These are phyloP conservation scores for Clohesyomyces aquaticus DNA, from an alignment of 495 filamentous ascomycete species.

Conservation along the genomic window DNA sequence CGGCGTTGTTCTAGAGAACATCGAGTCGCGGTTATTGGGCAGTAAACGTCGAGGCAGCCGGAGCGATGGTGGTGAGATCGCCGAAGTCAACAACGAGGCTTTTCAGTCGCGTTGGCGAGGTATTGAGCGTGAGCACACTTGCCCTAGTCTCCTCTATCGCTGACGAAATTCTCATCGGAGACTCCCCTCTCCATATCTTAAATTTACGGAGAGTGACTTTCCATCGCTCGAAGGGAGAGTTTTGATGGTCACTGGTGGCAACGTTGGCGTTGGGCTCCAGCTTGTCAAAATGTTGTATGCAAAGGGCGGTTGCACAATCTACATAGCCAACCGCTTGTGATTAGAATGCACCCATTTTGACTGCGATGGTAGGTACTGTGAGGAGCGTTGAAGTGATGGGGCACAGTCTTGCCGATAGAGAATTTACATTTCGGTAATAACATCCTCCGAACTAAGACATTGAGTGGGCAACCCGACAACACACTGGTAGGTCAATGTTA, in stretches of 20 bases:
- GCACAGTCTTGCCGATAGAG: too few relatives aligned
- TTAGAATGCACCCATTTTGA: too few relatives aligned
- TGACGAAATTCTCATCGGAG: too few relatives aligned
- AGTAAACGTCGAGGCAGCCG: slow-evolving; percentile 49
- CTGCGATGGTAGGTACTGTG: too few relatives aligned
- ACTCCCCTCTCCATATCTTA: slow-evolving; percentile 2
- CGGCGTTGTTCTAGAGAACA: slow-evolving; percentile 57
- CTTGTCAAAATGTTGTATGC: slow-evolving; percentile 50
- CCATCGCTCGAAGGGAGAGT: slow-evolving; percentile 14
- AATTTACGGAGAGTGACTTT: slow-evolving; percentile 16
- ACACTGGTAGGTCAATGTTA: too few relatives aligned
- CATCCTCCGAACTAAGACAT: too few relatives aligned
- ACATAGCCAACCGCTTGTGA: slow-evolving; percentile 48
- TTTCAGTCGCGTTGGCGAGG: slow-evolving; percentile 3
- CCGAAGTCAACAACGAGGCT: slow-evolving; percentile 46
- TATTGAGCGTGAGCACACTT: too few relatives aligned
- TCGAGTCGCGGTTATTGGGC: slow-evolving; percentile 50
- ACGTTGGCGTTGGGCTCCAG: slow-evolving; percentile 46
- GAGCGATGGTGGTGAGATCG: slow-evolving; percentile 52
- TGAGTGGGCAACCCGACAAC: too few relatives aligned
- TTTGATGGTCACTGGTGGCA: slow-evolving; percentile 36
- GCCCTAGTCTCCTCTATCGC: too few relatives aligned
- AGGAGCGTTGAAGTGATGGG: too few relatives aligned
- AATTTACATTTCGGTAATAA: too few relatives aligned
- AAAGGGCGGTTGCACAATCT: slow-evolving; percentile 47